phyloP scores from a whole-genome alignment of 2,329 filamentous ascomycete species.

The Aspergillus piperis region DNA sequence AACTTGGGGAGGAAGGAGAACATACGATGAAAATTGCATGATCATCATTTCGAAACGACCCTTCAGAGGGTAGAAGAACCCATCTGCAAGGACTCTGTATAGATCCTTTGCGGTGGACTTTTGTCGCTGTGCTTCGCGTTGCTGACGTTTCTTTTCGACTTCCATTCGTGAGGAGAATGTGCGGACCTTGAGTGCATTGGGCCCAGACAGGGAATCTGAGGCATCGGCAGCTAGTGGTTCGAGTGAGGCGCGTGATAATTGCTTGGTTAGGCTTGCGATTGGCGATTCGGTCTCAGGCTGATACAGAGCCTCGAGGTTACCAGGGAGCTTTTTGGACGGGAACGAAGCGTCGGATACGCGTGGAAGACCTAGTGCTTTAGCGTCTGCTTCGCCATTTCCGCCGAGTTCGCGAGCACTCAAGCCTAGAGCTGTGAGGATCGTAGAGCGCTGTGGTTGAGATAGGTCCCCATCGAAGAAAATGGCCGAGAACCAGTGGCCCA shows the following conservation, averaged over 20 bases:
- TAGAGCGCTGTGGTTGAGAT: slow-evolving; percentile 79
- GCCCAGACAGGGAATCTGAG: slow-evolving; percentile 76
- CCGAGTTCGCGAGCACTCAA: slow-evolving; percentile 81
- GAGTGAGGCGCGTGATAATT: slow-evolving; percentile 71
- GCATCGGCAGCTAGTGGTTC: slow-evolving; percentile 78
- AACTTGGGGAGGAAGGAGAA: background rate
- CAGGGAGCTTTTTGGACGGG: slow-evolving; percentile 77
- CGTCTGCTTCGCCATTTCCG: slow-evolving; percentile 65
- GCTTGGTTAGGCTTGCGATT: slow-evolving; percentile 67
- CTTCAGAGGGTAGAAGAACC: slow-evolving; percentile 85
- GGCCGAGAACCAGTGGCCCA: slow-evolving; percentile 81
- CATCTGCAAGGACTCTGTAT: slow-evolving; percentile 70
- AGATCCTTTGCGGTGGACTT: slow-evolving; percentile 73
- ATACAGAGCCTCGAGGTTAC: slow-evolving; percentile 73
- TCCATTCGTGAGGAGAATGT: slow-evolving; percentile 81
- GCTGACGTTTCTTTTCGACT: slow-evolving; percentile 57
- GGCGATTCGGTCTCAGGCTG: slow-evolving; percentile 50
- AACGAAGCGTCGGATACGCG: slow-evolving; percentile 56
- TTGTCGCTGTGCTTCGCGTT: slow-evolving; percentile 48
- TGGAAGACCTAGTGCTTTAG: slow-evolving; percentile 38
- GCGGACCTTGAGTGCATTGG: slow-evolving; percentile 81
- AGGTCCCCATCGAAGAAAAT: slow-evolving; percentile 92
- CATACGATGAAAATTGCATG: slow-evolving; percentile 54
- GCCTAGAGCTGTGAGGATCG: slow-evolving; percentile 78
- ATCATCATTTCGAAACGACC: slow-evolving; percentile 72